Evolutionary conservation across 805 yeast genomes (phyloP), one percentile per base, ranked within the genome.

Genomic region (Sugiyamaella mastotermitis): DNA sequence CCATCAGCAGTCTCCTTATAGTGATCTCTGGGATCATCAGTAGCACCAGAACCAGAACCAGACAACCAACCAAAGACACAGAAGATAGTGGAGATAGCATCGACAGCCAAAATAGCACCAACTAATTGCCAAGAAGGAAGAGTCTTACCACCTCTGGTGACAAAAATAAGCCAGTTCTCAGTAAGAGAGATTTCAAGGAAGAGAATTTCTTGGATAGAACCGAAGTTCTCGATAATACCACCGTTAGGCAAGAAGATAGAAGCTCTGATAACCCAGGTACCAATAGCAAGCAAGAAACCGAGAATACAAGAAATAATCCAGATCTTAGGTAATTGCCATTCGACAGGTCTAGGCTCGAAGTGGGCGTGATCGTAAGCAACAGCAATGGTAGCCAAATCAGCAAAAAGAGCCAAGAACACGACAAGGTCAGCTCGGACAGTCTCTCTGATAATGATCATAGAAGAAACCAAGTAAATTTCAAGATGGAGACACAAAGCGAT

Each of bases 291-390:
- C 51, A 86, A 76, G 38, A 76, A 52, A 69, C 96, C 96, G 69
- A 86, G 76, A 57, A 86, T 62, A 53, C 84, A 76, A 53, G 95
- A 86, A 87, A 86, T 81, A 75, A 94, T 92, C 96, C 96, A 86
- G 70, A 86, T 76, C 83, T 94, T 83, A 70, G 95, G 95, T 61
- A 83, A 69, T 82, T 86, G 86, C 96, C 96, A 86, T 70, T 86
- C 87, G 60, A 86, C 95, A 56, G 96, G 96, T 58, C 73, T 72
- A 63, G 82, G 90, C 69, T 85, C 88, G 74, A 70, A 86, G 62
- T 95, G 96, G 70, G 96, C 96, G 55, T 86, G 86, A 70, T 86
- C 96, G 74, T 86, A 86, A 66, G 96, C 96, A 76, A 86, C 86
- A 59, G 96, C 92, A 62, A 86, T 75, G 62, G 96, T 86, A 56